Evolutionary conservation across 148 eudicot genomes (phyloP).

Genomic region (Bassia scoparia): DNA sequence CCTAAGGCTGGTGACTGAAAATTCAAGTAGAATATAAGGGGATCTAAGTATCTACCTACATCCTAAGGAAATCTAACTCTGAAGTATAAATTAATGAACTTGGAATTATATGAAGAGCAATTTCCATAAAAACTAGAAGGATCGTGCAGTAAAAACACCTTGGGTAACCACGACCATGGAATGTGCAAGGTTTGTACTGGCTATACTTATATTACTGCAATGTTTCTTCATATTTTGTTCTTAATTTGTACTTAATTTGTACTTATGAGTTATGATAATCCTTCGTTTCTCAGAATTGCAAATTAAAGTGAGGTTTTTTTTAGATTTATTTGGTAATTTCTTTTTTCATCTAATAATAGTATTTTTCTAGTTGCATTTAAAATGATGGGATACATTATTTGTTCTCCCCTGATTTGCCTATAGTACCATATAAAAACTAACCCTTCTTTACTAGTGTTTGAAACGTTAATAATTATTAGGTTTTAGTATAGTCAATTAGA

Average conservation of each 20-base stretch:
- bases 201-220: conserved; percentile 9
- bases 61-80: too few relatives aligned
- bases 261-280: not conserved
- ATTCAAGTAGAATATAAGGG: not conserved
- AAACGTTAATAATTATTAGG: too few relatives aligned
- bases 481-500: too few relatives aligned
- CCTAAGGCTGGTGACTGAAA: conserved; percentile 7
- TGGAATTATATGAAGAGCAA: conserved; percentile 24
- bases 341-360: too few relatives aligned
- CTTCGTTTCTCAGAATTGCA: conserved; percentile 8
- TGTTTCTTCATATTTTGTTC: not conserved
- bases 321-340: too few relatives aligned
- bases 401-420: too few relatives aligned
- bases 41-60: not conserved
- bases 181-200: conserved; percentile 26
- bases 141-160: conserved; percentile 16
- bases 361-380: too few relatives aligned
- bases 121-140: conserved; percentile 20
- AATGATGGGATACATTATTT: too few relatives aligned
- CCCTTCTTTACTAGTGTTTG: too few relatives aligned
- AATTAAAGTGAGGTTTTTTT: not conserved
- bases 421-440: too few relatives aligned
- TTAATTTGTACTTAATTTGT: conserved; percentile 11
- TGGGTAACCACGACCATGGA: conserved; percentile 9
- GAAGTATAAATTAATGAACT: conserved; percentile 16